phyloP scores from a whole-genome alignment of 495 filamentous ascomycete species.

The Xylaria flabelliformis region DNA sequence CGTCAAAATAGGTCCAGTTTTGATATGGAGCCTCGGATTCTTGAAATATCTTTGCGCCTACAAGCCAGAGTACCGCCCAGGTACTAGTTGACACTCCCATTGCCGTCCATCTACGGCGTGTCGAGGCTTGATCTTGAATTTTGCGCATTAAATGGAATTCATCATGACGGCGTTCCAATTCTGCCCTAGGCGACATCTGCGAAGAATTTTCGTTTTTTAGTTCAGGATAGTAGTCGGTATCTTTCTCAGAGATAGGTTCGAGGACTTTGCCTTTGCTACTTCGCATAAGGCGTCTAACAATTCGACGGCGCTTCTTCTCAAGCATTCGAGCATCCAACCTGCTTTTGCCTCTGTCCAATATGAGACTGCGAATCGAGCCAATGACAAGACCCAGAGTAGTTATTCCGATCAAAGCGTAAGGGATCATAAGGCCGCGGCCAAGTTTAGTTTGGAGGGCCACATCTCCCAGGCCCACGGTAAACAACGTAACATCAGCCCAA shows the following conservation, averaged over 20 bases:
- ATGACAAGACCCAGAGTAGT: slow-evolving; percentile 84
- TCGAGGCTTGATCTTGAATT: slow-evolving; percentile 69
- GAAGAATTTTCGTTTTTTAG: slow-evolving; percentile 5
- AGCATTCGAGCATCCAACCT: slow-evolving; percentile 72
- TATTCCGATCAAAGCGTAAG: slow-evolving; percentile 81
- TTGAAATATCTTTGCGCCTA: slow-evolving; percentile 77
- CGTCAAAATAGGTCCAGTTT: slow-evolving; percentile 79
- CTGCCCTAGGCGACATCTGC: slow-evolving; percentile 40
- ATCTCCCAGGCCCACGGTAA: slow-evolving; percentile 84
- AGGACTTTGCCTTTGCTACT: slow-evolving; percentile 58
- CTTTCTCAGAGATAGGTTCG: slow-evolving; percentile 51
- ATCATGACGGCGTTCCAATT: slow-evolving; percentile 67
- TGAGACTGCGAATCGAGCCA: slow-evolving; percentile 79
- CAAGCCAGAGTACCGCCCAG: slow-evolving; percentile 78
- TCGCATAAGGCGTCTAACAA: slow-evolving; percentile 57
- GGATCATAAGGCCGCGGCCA: slow-evolving; percentile 74
- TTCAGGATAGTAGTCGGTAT: slow-evolving; percentile 27
- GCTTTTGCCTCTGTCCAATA: slow-evolving; percentile 75
- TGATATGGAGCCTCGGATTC: slow-evolving; percentile 51
- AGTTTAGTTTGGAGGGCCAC: slow-evolving; percentile 60
- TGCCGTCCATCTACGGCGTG: slow-evolving; percentile 70
- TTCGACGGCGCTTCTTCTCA: slow-evolving; percentile 68
- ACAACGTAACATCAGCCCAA: slow-evolving; percentile 82
- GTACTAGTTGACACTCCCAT: slow-evolving; percentile 66
- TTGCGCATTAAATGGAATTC: slow-evolving; percentile 87